Conservation (phyloP, 306 rosid species). For the Cicer pinnatifidum region DNA sequence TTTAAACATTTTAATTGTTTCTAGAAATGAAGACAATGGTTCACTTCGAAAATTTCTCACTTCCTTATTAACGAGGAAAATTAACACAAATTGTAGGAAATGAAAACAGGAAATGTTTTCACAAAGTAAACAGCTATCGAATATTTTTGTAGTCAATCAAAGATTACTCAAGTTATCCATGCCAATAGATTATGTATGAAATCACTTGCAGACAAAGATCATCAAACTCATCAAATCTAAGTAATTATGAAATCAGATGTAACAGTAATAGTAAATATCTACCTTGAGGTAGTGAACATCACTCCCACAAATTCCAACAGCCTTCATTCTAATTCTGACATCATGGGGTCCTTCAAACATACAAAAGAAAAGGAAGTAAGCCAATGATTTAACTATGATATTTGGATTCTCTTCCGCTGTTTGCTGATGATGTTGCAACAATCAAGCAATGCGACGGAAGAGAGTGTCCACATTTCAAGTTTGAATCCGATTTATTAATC, state of each 20-base stretch:
- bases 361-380: conserved; percentile 38
- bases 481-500: not conserved
- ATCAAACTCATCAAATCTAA: conserved; percentile 18
- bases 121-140: no score
- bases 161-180: not conserved
- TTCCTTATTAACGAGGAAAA: no score
- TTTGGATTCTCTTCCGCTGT: not conserved
- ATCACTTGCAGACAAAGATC: conserved; percentile 1
- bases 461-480: not conserved
- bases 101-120: no score
- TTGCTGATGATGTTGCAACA: not conserved
- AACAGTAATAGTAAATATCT: conserved; percentile 2
- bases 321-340: conserved; percentile 77
- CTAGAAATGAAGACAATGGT: no score
- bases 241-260: not conserved
- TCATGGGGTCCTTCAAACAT: conserved; percentile 69
- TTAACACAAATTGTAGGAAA: no score
- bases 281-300: conserved; percentile 95
- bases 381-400: conserved; percentile 19
- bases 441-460: not conserved
- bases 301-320: conserved; percentile 96
- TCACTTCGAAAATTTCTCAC: no score
- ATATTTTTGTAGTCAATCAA: not conserved
- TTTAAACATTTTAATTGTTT: no score
- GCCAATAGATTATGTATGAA: not conserved